Percentiles rank a stretch among this genome's conserved stretches.
Evolutionary conservation across 164 flowering plant genomes (phyloP).

Genomic region (Chimonanthus praecox): DNA sequence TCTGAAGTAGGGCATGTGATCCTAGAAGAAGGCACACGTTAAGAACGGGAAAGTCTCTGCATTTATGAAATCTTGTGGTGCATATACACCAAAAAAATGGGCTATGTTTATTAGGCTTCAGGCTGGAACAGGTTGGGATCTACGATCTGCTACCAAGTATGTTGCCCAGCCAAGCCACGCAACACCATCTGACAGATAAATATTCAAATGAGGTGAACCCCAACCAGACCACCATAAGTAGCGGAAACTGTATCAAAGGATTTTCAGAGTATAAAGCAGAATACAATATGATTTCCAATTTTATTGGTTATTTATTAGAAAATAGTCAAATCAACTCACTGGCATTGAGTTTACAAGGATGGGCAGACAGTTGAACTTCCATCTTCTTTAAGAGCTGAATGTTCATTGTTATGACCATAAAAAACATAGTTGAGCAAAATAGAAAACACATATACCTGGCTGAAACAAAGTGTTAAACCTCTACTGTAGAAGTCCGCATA

Average conservation of each 20-base stretch:
- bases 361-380: not conserved
- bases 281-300: not conserved
- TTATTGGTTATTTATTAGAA: not conserved
- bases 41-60: not conserved
- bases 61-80: not conserved
- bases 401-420: not conserved
- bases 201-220: not conserved
- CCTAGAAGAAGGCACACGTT: constrained; percentile 27
- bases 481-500: constrained; percentile 94
- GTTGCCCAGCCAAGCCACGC: not conserved
- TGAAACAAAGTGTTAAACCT: constrained; percentile 67
- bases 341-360: not conserved
- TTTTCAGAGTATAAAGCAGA: not conserved
- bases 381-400: not conserved
- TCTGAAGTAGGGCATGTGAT: constrained; percentile 89
- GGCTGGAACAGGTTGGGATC: not conserved
- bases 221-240: not conserved
- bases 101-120: not conserved
- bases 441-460: constrained; percentile 45
- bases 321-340: not conserved
- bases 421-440: not conserved
- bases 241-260: not conserved
- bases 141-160: not conserved
- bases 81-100: not conserved
- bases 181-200: not conserved